phyloP scores from a whole-genome alignment of 1,139 yeast genomes.

The Lodderomyces beijingensis region DNA sequence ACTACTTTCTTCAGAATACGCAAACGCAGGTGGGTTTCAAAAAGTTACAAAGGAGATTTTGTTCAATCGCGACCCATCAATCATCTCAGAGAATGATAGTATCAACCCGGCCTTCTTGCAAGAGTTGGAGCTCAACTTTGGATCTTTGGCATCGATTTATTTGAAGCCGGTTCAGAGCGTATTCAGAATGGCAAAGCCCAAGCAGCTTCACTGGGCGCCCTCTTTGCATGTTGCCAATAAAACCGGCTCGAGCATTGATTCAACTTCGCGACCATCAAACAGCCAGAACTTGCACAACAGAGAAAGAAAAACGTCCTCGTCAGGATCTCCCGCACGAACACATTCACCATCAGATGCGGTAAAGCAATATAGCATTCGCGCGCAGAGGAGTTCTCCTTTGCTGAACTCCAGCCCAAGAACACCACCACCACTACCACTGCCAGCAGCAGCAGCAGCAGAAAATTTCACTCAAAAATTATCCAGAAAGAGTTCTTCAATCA shows the following conservation, averaged over 20 bases:
- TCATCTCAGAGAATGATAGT: constrained; percentile 64
- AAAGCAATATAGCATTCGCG: too few relatives aligned
- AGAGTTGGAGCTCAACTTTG: constrained; percentile 78
- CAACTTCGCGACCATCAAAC: not conserved
- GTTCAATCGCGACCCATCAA: constrained; percentile 56
- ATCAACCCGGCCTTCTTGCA: constrained; percentile 69
- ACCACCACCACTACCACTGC: not conserved
- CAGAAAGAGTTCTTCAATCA: constrained; percentile 30
- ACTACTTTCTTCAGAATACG: constrained; percentile 50
- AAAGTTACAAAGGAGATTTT: constrained; percentile 51
- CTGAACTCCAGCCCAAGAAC: too few relatives aligned
- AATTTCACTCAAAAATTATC: constrained; percentile 29
- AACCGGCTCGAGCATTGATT: not conserved
- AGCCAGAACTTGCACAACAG: too few relatives aligned
- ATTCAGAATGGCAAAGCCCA: constrained; percentile 62
- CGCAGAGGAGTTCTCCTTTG: too few relatives aligned
- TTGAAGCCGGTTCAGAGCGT: constrained; percentile 78
- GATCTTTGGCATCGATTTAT: constrained; percentile 78
- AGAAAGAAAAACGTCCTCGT: too few relatives aligned
- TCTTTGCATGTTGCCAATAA: too few relatives aligned
- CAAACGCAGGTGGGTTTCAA: constrained; percentile 29
- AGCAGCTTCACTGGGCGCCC: constrained; percentile 54
- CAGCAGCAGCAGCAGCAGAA: constrained; percentile 12
- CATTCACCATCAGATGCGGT: constrained; percentile 1
- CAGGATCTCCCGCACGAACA: constrained; percentile 6